A percentile compares a stretch with the other conserved stretches of the same genome.
These are phyloP conservation scores for Cercophora samala DNA, from an alignment of 495 filamentous ascomycete species.

Conservation along the genomic window DNA sequence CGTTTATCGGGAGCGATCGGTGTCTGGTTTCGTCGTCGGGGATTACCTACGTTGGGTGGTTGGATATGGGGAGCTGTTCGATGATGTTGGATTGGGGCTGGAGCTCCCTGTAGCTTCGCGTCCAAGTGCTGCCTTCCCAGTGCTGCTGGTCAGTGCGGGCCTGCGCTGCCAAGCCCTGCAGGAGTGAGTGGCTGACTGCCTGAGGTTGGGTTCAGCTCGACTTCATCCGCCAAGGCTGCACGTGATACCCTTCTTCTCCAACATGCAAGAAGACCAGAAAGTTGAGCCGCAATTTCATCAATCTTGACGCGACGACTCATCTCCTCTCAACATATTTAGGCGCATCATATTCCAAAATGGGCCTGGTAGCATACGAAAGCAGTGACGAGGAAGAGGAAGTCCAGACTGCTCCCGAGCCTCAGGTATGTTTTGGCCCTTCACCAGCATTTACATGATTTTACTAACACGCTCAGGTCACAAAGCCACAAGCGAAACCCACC, in stretches of 20 bases:
- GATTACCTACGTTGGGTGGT: slow-evolving; percentile 5
- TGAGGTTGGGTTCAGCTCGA: slow-evolving; percentile 6
- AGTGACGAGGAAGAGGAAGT: slow-evolving; percentile 70
- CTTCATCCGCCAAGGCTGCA: slow-evolving; percentile 13
- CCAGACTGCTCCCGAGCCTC: slow-evolving; percentile 9
- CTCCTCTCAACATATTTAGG: background rate
- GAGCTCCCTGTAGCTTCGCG: slow-evolving; percentile 39
- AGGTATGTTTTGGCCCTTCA: slow-evolving; percentile 8
- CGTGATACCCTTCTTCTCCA: slow-evolving; percentile 35
- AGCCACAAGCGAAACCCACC: background rate
- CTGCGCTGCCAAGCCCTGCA: slow-evolving; percentile 21
- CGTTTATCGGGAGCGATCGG: background rate
- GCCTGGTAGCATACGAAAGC: slow-evolving; percentile 69
- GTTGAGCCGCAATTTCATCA: slow-evolving; percentile 1
- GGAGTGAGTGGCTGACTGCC: background rate
- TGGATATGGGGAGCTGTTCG: slow-evolving; percentile 21
- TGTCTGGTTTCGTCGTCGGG: slow-evolving; percentile 7
- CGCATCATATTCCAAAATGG: slow-evolving; percentile 44
- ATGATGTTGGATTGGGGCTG: slow-evolving; percentile 27
- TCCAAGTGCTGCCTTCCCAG: slow-evolving; percentile 38
- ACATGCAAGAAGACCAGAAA: slow-evolving; percentile 8
- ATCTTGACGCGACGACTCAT: background rate
- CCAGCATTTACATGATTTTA: slow-evolving; percentile 5
- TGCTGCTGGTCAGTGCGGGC: slow-evolving; percentile 16
- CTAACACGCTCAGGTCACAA: slow-evolving; percentile 14